phyloP scores from a whole-genome alignment of 2,329 filamentous ascomycete species.

The Xylogone sp. region DNA sequence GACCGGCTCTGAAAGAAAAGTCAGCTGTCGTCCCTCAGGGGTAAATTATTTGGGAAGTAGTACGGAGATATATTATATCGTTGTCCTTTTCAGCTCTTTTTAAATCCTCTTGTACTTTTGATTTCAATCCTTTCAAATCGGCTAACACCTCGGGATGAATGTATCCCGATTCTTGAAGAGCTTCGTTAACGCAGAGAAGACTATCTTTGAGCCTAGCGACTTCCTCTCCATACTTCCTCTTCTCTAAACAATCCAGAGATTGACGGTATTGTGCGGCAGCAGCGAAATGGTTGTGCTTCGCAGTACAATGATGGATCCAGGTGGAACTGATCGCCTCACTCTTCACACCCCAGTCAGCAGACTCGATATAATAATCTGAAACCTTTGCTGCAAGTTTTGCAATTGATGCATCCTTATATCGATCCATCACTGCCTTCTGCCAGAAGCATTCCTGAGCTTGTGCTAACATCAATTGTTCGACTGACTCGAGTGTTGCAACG shows the following conservation, averaged over 20 bases:
- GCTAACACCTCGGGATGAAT: conserved; percentile 77
- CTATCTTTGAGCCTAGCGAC: conserved; percentile 82
- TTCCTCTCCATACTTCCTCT: conserved; percentile 92
- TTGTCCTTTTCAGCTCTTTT: conserved; percentile 96
- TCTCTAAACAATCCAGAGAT: conserved; percentile 87
- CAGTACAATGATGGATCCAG: conserved; percentile 97
- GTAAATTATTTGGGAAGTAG: conserved; percentile 19
- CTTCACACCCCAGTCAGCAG: conserved; percentile 81
- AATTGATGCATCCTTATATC: conserved; percentile 87
- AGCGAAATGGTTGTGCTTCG: conserved; percentile 96
- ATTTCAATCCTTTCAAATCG: conserved; percentile 81
- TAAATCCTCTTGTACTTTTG: conserved; percentile 77
- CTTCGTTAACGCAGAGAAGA: conserved; percentile 77
- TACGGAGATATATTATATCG: conserved; percentile 86
- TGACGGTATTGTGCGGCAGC: conserved; percentile 92
- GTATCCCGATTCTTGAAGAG: conserved; percentile 77
- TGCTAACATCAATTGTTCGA: conserved; percentile 80
- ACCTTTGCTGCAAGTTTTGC: conserved; percentile 88
- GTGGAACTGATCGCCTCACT: conserved; percentile 87
- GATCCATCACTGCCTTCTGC: conserved; percentile 94
- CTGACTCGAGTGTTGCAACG: conserved; percentile 74
- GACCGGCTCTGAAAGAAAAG: conserved; percentile 57
- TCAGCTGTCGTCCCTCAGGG: conserved; percentile 24
- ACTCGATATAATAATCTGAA: conserved; percentile 82
- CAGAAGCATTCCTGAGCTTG: conserved; percentile 98